Conservation (phyloP, 73 alveolate genomes). For the Urostyla sp. region DNA sequence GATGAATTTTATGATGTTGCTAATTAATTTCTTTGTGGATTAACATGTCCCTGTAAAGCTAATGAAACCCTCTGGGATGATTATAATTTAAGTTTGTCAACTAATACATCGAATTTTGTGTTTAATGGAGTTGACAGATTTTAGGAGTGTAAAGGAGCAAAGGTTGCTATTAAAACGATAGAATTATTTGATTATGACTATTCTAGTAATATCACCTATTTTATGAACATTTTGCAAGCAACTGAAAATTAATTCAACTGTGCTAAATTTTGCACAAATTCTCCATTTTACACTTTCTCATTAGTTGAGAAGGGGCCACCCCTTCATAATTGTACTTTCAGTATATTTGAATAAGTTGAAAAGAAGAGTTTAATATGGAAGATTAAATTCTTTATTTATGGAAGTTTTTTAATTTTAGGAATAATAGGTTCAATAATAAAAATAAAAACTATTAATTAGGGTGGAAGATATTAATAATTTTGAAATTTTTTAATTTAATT, state of each 20-base stretch:
- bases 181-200: background rate
- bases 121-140: too few relatives aligned
- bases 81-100: too few relatives aligned
- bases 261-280: background rate
- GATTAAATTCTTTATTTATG: too few relatives aligned
- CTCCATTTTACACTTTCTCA: background rate
- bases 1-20: conserved; percentile 4
- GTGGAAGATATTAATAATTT: too few relatives aligned
- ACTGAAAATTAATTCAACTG: background rate
- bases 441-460: too few relatives aligned
- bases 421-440: too few relatives aligned
- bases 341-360: too few relatives aligned
- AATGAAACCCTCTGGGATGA: conserved; percentile 12
- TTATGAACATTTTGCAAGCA: background rate
- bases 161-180: background rate
- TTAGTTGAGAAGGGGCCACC: background rate
- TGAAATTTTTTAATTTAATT: too few relatives aligned
- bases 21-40: conserved; percentile 22
- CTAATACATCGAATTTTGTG: too few relatives aligned
- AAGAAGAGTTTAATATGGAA: too few relatives aligned
- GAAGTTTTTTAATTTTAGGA: too few relatives aligned
- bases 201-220: background rate
- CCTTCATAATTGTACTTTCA: background rate
- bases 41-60: conserved; percentile 27
- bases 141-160: background rate